These are phyloP conservation scores for Polygonum aviculare DNA, from an alignment of 148 eudicot species.

Conservation along the genomic window DNA sequence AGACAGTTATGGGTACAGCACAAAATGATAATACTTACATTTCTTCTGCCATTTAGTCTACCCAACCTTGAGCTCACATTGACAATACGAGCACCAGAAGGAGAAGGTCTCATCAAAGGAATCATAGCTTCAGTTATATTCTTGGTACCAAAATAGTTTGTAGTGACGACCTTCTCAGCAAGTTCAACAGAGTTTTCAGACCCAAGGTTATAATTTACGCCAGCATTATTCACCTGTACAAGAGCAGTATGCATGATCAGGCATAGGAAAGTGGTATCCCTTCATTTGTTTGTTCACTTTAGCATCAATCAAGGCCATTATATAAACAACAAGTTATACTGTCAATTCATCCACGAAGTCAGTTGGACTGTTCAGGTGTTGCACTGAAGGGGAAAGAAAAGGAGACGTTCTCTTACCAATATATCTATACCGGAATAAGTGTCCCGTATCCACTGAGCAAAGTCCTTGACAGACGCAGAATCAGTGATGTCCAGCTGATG, in stretches of 20 bases:
- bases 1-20: no score
- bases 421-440: conserved; percentile 71
- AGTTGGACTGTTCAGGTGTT: not conserved
- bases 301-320: not conserved
- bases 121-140: conserved; percentile 67
- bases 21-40: conserved; percentile 36
- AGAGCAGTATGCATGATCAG: not conserved
- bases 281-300: not conserved
- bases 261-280: not conserved
- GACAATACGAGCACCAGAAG: conserved; percentile 79
- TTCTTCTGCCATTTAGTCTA: conserved; percentile 71
- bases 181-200: conserved; percentile 60
- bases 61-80: conserved; percentile 86
- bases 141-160: conserved; percentile 85
- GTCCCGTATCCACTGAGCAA: conserved; percentile 54
- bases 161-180: conserved; percentile 67
- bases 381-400: not conserved
- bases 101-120: conserved; percentile 78
- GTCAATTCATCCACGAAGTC: not conserved
- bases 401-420: conserved; percentile 33
- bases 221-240: conserved; percentile 89
- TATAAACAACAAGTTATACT: not conserved
- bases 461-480: conserved; percentile 44
- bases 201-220: conserved; percentile 67
- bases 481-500: conserved; percentile 88